Evolutionary conservation across 495 filamentous ascomycete species (phyloP), one percentile per base, ranked within the genome.

Genomic region (Bombardia bombarda): DNA sequence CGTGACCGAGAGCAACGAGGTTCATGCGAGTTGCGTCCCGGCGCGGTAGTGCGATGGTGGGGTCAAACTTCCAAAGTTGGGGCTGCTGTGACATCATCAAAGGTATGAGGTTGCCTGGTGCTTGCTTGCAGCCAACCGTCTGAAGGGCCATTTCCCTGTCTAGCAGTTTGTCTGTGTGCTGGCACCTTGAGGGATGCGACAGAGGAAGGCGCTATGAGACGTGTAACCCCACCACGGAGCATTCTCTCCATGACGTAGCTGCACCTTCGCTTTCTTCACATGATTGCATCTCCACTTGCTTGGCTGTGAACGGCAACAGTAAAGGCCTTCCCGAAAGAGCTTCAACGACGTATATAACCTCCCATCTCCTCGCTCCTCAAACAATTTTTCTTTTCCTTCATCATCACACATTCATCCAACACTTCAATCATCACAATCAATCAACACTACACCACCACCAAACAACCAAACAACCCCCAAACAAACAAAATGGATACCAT

Each of bases 401-500:
- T 53, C 53, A 54, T 46, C 51, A 52, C 40, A 52, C 46, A 53
- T 28, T 30, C n/a, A n/a, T 55, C 32, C 45, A 46, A 49, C 54
- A 50, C 36, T 51, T 53, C 51, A 63, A 52, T 47, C 38, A 46
- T 51, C 49, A 54, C 55, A 51, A 56, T 48, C 38, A 58, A 51
- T 42, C 51, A 49, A 40, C 37, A 41, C 25, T 48, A 52, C 21
- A 28, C 20, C 36, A 38, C 36, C 8, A 3, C 7, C 34, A 32
- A 24, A 41, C 18, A 46, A 40, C 42, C 40, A 52, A 31, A 22
- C 56, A 60, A 58, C 60, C 55, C 50, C 50, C 26, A 50, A 54
- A 51, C 52, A 54, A 51, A 56, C 68, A 76, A 40, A 53, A 78
- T 78, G 74, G 73, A 78, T 52, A 68, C 72, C 65, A 58, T 74